Evolutionary conservation across 2,329 filamentous ascomycete species (phyloP).

Genomic region (Apiospora kogelbergensis): DNA sequence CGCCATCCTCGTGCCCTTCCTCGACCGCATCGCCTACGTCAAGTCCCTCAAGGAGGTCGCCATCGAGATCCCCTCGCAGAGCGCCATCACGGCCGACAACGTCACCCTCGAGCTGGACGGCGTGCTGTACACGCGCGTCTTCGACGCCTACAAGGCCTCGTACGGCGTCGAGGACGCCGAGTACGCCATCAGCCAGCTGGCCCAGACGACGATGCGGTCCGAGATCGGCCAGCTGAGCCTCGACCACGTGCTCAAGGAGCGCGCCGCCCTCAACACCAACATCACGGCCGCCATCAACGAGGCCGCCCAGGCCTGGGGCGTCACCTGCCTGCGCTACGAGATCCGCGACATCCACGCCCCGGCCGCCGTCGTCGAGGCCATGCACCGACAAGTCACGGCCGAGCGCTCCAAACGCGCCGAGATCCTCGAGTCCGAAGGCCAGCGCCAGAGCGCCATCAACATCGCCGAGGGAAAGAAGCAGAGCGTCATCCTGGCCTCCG

Average conservation of each 20-base stretch:
- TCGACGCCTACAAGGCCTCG: slow-evolving; percentile 97
- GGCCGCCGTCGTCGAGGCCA: slow-evolving; percentile 88
- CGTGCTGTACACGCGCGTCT: slow-evolving; percentile 91
- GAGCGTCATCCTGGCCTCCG: slow-evolving; percentile 91
- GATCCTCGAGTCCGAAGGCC: slow-evolving; percentile 95
- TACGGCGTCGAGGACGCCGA: slow-evolving; percentile 98
- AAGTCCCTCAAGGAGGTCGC: slow-evolving; percentile 96
- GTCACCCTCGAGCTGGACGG: slow-evolving; percentile 96
- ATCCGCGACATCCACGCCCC: slow-evolving; percentile 98
- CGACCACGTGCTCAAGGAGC: slow-evolving; percentile 97
- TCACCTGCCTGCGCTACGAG: slow-evolving; percentile 94
- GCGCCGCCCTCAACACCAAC: slow-evolving; percentile 92
- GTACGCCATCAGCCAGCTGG: slow-evolving; percentile 96
- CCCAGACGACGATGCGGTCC: slow-evolving; percentile 97
- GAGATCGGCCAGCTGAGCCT: slow-evolving; percentile 96
- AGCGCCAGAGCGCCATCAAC: slow-evolving; percentile 96
- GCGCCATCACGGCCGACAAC: slow-evolving; percentile 97
- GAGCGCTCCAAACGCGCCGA: slow-evolving; percentile 97
- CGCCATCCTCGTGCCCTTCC: slow-evolving; percentile 81
- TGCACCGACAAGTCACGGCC: slow-evolving; percentile 97
- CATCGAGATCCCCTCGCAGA: slow-evolving; percentile 96
- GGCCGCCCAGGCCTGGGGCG: slow-evolving; percentile 94
- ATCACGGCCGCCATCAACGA: slow-evolving; percentile 99
- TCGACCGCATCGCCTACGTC: slow-evolving; percentile 97
- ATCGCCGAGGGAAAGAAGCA: slow-evolving; percentile 98